These are phyloP conservation scores for Sarocladium oryzae DNA, from an alignment of 2,329 filamentous ascomycete species.

Conservation along the genomic window DNA sequence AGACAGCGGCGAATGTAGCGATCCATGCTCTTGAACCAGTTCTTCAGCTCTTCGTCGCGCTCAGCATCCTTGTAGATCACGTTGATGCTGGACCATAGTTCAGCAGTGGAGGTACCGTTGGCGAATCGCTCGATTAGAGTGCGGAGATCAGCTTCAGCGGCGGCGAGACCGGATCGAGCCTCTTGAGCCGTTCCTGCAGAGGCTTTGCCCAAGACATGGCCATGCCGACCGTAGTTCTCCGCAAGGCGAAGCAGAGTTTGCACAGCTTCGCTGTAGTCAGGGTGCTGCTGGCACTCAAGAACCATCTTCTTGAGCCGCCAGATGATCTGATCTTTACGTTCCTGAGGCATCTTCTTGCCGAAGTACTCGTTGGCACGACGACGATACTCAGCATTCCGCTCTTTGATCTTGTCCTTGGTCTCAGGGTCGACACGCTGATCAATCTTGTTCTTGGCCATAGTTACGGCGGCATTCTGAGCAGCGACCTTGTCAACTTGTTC, in stretches of 20 bases:
- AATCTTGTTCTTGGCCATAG: constrained; percentile 49
- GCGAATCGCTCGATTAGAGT: constrained; percentile 91
- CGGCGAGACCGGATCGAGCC: constrained; percentile 59
- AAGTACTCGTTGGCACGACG: constrained; percentile 65
- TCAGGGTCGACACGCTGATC: constrained; percentile 62
- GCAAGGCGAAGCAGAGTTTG: constrained; percentile 78
- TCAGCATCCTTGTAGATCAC: constrained; percentile 84
- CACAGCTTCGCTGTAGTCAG: constrained; percentile 89
- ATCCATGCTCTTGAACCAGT: constrained; percentile 81
- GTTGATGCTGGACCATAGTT: constrained; percentile 78
- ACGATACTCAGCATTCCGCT: constrained; percentile 37
- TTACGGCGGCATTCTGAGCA: constrained; percentile 25
- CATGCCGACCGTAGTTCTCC: constrained; percentile 76
- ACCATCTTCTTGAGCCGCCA: constrained; percentile 97
- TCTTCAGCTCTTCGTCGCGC: constrained; percentile 74
- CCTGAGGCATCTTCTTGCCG: constrained; percentile 78
- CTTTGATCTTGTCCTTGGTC: constrained; percentile 42
- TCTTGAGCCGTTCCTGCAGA: constrained; percentile 65
- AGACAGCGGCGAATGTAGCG: constrained; percentile 75
- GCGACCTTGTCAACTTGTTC: constrained; percentile 40
- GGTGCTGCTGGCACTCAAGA: constrained; percentile 90
- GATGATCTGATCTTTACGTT: constrained; percentile 86
- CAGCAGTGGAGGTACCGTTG: constrained; percentile 84
- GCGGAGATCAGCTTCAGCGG: constrained; percentile 70
- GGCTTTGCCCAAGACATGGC: constrained; percentile 57